phyloP scores from a whole-genome alignment of 2,329 filamentous ascomycete genomes.

The Pleoardoris graminearum region DNA sequence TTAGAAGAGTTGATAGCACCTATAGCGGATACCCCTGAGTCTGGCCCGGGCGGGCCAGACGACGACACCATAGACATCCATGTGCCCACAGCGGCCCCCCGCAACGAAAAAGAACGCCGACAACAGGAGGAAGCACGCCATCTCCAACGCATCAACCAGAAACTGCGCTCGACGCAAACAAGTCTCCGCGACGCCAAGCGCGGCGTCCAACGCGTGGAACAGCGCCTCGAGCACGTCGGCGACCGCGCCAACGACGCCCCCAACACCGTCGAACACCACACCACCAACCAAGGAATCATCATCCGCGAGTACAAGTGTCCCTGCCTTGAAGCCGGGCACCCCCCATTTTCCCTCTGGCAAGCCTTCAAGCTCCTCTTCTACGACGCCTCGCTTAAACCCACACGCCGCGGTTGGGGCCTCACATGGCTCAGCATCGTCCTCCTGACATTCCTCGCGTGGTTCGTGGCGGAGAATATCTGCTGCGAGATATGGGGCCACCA shows the following conservation, averaged over 20 bases:
- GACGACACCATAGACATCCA: slow-evolving; percentile 40
- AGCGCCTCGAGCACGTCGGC: slow-evolving; percentile 43
- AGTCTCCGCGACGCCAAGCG: slow-evolving; percentile 51
- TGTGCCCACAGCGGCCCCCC: slow-evolving; percentile 31
- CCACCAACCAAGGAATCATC: slow-evolving; percentile 13
- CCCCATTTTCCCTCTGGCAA: slow-evolving; percentile 23
- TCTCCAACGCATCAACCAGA: slow-evolving; percentile 48
- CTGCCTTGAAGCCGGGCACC: slow-evolving; percentile 17
- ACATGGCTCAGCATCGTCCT: slow-evolving; percentile 48
- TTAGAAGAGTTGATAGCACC: slow-evolving; percentile 50
- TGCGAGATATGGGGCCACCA: slow-evolving; percentile 57
- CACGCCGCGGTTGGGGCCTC: slow-evolving; percentile 32
- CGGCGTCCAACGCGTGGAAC: slow-evolving; percentile 49
- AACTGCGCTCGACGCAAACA: slow-evolving; percentile 45
- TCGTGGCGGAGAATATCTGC: slow-evolving; percentile 49
- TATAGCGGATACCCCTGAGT: slow-evolving; percentile 15
- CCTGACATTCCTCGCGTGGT: slow-evolving; percentile 52
- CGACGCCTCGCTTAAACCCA: slow-evolving; percentile 24
- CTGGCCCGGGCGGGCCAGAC: slow-evolving; percentile 28
- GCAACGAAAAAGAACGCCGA: slow-evolving; percentile 48
- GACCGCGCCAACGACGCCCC: slow-evolving; percentile 1
- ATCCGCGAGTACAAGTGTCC: slow-evolving; percentile 22
- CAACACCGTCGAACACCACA: neutral
- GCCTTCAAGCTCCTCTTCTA: slow-evolving; percentile 35
- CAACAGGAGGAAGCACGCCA: slow-evolving; percentile 48